phyloP scores from a whole-genome alignment of 2,329 filamentous ascomycete genomes.

The Fonsecaea nubica region DNA sequence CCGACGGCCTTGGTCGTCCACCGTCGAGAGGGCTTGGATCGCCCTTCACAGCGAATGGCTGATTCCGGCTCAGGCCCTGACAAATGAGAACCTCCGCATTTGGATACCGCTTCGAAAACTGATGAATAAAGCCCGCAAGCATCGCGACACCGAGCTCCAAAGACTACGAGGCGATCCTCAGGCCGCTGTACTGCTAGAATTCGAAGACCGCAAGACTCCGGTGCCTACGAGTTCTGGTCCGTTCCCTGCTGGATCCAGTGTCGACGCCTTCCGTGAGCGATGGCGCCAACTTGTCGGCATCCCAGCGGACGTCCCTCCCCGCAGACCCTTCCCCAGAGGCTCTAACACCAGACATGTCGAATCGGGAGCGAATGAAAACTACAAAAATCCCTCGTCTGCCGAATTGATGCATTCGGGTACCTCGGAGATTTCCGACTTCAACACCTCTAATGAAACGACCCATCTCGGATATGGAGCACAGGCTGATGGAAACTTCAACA shows the following conservation, averaged over 20 bases:
- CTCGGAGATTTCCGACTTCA: neutral
- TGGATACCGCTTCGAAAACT: slow-evolving; percentile 47
- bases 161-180: slow-evolving; percentile 42
- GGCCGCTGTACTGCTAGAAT: slow-evolving; percentile 33
- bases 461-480: neutral
- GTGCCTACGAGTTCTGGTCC: slow-evolving; percentile 43
- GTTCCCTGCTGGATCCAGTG: slow-evolving; percentile 35
- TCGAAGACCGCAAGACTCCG: slow-evolving; percentile 18
- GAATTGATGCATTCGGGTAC: neutral
- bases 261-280: slow-evolving; percentile 40
- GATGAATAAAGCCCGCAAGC: slow-evolving; percentile 42
- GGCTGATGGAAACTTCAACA: slow-evolving; percentile 4
- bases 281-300: slow-evolving; percentile 44
- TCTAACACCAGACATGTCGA: neutral
- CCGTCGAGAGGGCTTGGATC: slow-evolving; percentile 57
- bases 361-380: neutral
- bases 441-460: slow-evolving; percentile 1
- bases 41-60: slow-evolving; percentile 49
- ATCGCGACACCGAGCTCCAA: slow-evolving; percentile 45
- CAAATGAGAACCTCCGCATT: slow-evolving; percentile 45
- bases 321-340: neutral
- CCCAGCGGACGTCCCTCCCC: neutral
- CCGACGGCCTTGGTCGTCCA: slow-evolving; percentile 55
- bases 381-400: neutral
- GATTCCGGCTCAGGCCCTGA: slow-evolving; percentile 41